Evolutionary conservation across 2,329 filamentous ascomycete genomes (phyloP).

Genomic region (Lithohypha guttulata): DNA sequence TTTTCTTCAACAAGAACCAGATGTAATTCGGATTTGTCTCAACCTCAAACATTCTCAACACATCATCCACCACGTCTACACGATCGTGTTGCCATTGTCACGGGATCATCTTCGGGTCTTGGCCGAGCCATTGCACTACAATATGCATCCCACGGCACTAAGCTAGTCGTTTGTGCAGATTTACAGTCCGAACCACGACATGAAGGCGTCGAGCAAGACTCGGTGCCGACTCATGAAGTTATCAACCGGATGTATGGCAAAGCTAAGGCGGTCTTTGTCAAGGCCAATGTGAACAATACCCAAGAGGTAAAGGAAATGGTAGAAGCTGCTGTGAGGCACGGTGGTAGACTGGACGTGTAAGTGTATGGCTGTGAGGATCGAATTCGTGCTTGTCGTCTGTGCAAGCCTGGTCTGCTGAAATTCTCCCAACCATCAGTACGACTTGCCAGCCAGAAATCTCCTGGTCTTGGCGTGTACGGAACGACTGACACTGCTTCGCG

Average conservation of each 20-base stretch:
- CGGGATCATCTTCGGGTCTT: constrained; percentile 68
- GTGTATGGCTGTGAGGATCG: too few species aligned
- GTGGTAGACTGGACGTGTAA: constrained; percentile 37
- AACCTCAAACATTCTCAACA: not conserved
- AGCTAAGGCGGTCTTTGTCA: constrained; percentile 33
- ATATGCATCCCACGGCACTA: constrained; percentile 59
- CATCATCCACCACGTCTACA: constrained; percentile 11
- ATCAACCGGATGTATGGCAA: constrained; percentile 2
- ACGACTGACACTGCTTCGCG: not conserved
- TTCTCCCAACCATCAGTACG: not conserved
- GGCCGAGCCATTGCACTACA: constrained; percentile 62
- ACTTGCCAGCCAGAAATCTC: not conserved
- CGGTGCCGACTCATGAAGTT: constrained; percentile 8
- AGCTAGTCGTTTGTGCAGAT: constrained; percentile 51
- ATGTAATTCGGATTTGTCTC: too few species aligned
- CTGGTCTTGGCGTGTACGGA: not conserved
- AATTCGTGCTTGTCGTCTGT: too few species aligned
- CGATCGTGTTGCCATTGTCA: constrained; percentile 64
- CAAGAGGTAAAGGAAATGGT: constrained; percentile 31
- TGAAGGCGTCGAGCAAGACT: constrained; percentile 12
- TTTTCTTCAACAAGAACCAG: too few species aligned
- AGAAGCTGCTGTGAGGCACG: constrained; percentile 25
- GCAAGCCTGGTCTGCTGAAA: not conserved
- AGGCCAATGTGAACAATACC: constrained; percentile 34
- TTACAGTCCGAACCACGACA: constrained; percentile 9